phyloP scores from a whole-genome alignment of 163 green algal genomes.

The Prototheca stagnorum region DNA sequence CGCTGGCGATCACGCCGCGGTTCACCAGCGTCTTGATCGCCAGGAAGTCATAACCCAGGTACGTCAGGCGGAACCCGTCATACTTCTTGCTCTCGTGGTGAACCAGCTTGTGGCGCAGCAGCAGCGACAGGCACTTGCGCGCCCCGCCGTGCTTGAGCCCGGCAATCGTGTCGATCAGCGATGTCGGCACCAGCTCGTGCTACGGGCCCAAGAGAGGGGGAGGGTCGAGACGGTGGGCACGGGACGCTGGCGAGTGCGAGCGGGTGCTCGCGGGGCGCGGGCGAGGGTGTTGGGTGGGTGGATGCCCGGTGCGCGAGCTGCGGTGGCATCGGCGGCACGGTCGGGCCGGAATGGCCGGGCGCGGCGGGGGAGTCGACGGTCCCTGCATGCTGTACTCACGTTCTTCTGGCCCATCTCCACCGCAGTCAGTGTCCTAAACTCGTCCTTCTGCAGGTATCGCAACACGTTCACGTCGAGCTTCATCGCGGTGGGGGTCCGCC shows the following conservation, averaged over 20 bases:
- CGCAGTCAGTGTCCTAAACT: conserved; percentile 83
- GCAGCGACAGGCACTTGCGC: conserved; percentile 58
- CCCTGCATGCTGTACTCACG: too few species aligned
- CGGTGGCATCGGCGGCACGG: too few species aligned
- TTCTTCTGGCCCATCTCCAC: conserved; percentile 98
- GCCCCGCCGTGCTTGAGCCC: conserved; percentile 75
- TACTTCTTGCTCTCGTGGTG: conserved; percentile 89
- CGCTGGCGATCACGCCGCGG: conserved; percentile 55
- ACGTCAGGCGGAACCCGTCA: conserved; percentile 90
- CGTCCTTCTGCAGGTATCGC: conserved; percentile 84
- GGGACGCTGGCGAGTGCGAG: too few species aligned
- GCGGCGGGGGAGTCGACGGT: too few species aligned
- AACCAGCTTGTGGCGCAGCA: conserved; percentile 91
- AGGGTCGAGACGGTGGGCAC: too few species aligned
- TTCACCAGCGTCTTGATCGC: conserved; percentile 75
- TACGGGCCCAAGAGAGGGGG: conserved; percentile 38
- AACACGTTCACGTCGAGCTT: conserved; percentile 95
- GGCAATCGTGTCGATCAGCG: conserved; percentile 85
- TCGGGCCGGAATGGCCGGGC: too few species aligned
- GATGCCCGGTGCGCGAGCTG: too few species aligned
- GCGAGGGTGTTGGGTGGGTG: too few species aligned
- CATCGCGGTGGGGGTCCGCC: conserved; percentile 36
- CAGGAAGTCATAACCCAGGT: conserved; percentile 94
- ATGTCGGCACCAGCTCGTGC: conserved; percentile 90
- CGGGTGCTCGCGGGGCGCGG: too few species aligned